phyloP scores from a whole-genome alignment of 768 basidiomycete species.

The Psilocybe tampanensis region DNA sequence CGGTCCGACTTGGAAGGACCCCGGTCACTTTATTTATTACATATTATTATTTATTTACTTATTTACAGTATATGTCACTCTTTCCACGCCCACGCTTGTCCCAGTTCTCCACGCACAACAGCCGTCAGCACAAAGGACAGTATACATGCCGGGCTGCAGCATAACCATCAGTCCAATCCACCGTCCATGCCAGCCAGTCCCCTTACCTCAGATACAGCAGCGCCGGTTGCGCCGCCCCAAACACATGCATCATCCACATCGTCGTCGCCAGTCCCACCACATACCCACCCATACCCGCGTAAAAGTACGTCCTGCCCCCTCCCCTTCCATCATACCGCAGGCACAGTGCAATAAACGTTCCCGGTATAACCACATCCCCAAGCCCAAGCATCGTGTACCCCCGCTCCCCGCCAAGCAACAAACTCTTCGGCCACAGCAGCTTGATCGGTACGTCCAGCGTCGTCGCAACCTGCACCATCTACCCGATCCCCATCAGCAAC shows the following conservation, averaged over 20 bases:
- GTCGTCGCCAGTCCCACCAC: conserved; percentile 71
- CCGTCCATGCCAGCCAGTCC: conserved; percentile 5
- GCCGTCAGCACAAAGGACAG: conserved; percentile 66
- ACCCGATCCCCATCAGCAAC: background rate
- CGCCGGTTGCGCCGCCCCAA: conserved; percentile 83
- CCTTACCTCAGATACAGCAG: conserved; percentile 84
- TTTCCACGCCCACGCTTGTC: conserved; percentile 67
- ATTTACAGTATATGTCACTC: conserved; percentile 13
- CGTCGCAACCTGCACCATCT: conserved; percentile 96
- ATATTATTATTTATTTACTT: no score
- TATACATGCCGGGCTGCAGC: conserved; percentile 72
- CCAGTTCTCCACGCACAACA: conserved; percentile 66
- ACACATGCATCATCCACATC: conserved; percentile 84
- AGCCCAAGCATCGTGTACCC: conserved; percentile 92
- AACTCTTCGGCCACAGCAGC: conserved; percentile 81
- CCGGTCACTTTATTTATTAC: conserved; percentile 13
- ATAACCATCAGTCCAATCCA: background rate
- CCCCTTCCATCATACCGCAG: conserved; percentile 81
- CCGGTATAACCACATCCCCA: conserved; percentile 78
- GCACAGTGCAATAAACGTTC: conserved; percentile 78
- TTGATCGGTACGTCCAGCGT: conserved; percentile 93
- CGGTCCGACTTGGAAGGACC: conserved; percentile 18
- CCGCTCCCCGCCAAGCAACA: conserved; percentile 44
- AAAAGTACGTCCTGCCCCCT: conserved; percentile 78
- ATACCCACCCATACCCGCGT: conserved; percentile 69